Evolutionary conservation across 208 protist species (phyloP).

Genomic region (Trypanosoma congolense): DNA sequence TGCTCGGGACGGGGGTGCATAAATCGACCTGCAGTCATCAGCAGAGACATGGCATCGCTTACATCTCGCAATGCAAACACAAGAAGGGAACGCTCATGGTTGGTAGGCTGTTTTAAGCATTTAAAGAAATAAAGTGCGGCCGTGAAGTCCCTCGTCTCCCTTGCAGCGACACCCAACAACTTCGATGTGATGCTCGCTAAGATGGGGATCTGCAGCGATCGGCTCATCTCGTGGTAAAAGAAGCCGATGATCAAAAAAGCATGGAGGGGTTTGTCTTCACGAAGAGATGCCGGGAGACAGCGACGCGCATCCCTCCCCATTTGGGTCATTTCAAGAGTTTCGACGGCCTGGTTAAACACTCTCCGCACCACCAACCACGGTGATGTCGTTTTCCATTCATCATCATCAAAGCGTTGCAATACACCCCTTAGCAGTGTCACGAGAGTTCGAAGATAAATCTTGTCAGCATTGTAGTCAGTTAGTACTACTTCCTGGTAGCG

Average conservation of each 20-base stretch:
- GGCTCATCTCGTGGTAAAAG: conserved; percentile 30
- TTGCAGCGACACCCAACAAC: conserved; percentile 24
- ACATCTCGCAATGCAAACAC: conserved; percentile 35
- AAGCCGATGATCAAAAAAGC: conserved; percentile 30
- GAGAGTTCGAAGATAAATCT: conserved; percentile 13
- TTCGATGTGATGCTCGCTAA: conserved; percentile 38
- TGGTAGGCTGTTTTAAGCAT: conserved; percentile 36
- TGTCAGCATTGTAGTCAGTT: conserved; percentile 6
- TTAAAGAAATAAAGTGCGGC: conserved; percentile 55
- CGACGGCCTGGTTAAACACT: conserved; percentile 26
- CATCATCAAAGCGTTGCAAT: conserved; percentile 17
- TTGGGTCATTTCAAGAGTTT: conserved; percentile 17
- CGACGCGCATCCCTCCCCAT: conserved; percentile 16
- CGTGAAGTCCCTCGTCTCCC: conserved; percentile 25
- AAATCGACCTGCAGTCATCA: conserved; percentile 38
- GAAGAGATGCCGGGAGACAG: conserved; percentile 13
- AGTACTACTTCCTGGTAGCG: conserved; percentile 15
- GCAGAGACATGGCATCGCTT: conserved; percentile 21
- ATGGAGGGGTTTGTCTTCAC: conserved; percentile 5
- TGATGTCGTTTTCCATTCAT: conserved; percentile 9
- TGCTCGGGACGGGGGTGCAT: conserved; percentile 41
- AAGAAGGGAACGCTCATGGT: conserved; percentile 40
- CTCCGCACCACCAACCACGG: conserved; percentile 15
- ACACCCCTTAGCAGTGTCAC: conserved; percentile 12
- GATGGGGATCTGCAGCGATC: conserved; percentile 39